A percentile compares a stretch with the other conserved stretches of the same genome.
Evolutionary conservation across 345 rosid species (phyloP).

Genomic region (Salix purpurea): DNA sequence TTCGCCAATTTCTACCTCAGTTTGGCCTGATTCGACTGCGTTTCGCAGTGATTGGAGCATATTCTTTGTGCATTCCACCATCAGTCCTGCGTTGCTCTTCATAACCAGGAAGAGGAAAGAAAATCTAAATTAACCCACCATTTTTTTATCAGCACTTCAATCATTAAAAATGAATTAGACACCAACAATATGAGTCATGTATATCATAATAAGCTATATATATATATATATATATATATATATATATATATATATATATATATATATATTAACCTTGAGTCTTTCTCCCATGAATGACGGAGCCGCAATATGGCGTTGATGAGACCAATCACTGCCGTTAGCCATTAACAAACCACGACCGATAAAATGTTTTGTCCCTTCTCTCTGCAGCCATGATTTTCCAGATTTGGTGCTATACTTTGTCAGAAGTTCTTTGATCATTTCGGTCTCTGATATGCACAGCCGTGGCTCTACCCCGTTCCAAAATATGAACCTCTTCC

Average conservation of each 20-base stretch:
- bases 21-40: conserved; percentile 42
- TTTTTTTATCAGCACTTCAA: neutral
- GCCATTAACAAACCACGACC: conserved; percentile 83
- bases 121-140: neutral
- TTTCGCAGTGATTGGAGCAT: conserved; percentile 53
- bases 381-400: conserved; percentile 86
- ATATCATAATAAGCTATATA: too few species aligned
- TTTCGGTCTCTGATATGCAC: conserved; percentile 66
- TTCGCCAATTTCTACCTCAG: conserved; percentile 81
- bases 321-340: conserved; percentile 57
- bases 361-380: conserved; percentile 80
- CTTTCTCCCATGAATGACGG: conserved; percentile 33
- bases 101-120: neutral
- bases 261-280: conserved; percentile 16
- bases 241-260: too few species aligned
- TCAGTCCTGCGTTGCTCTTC: conserved; percentile 68
- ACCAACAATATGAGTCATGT: neutral
- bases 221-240: too few species aligned
- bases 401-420: conserved; percentile 73
- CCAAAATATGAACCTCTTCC: conserved; percentile 85
- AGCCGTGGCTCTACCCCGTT: conserved; percentile 85
- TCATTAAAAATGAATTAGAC: neutral
- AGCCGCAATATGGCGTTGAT: conserved; percentile 30
- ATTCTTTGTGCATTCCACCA: conserved; percentile 76
- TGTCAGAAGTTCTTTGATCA: conserved; percentile 67